A percentile compares a stretch with the other conserved stretches of the same genome.
Conservation (phyloP, 805 yeast genomes). For the Candida corydali region DNA sequence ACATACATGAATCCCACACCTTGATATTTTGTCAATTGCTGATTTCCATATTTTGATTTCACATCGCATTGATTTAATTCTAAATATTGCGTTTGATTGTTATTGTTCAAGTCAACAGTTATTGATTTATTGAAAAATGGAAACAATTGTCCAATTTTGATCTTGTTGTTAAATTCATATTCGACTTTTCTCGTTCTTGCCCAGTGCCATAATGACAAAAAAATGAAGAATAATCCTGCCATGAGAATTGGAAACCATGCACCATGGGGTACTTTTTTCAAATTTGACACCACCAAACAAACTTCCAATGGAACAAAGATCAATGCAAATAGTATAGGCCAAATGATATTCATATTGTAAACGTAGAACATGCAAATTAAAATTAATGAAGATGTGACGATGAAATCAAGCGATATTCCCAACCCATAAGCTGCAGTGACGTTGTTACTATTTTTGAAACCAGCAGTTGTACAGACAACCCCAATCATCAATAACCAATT, state of each 20-base stretch:
- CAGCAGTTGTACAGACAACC: conserved; percentile 48
- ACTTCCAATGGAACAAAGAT: conserved; percentile 47
- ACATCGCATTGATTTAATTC: background rate
- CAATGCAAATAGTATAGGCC: conserved; percentile 30
- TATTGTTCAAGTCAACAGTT: conserved; percentile 6
- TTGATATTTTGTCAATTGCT: conserved; percentile 18
- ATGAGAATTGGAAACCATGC: conserved; percentile 60
- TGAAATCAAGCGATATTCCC: conserved; percentile 53
- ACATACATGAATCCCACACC: conserved; percentile 44
- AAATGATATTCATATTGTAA: conserved; percentile 30
- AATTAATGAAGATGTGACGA: conserved; percentile 47
- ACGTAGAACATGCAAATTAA: conserved; percentile 43
- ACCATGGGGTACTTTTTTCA: conserved; percentile 52
- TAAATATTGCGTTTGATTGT: background rate
- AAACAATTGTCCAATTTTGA: conserved; percentile 32
- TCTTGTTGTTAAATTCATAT: conserved; percentile 31
- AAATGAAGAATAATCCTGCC: conserved; percentile 30
- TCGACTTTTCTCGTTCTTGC: conserved; percentile 36
- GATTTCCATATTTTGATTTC: conserved; percentile 17
- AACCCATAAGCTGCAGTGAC: conserved; percentile 61
- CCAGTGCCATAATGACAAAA: conserved; percentile 48
- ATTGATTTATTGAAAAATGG: conserved; percentile 13
- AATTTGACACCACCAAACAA: conserved; percentile 43
- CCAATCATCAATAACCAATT: conserved; percentile 50
- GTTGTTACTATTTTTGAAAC: conserved; percentile 44